Conservation (phyloP, 2,329 filamentous ascomycete genomes). For the Stromatinia cepivora region DNA sequence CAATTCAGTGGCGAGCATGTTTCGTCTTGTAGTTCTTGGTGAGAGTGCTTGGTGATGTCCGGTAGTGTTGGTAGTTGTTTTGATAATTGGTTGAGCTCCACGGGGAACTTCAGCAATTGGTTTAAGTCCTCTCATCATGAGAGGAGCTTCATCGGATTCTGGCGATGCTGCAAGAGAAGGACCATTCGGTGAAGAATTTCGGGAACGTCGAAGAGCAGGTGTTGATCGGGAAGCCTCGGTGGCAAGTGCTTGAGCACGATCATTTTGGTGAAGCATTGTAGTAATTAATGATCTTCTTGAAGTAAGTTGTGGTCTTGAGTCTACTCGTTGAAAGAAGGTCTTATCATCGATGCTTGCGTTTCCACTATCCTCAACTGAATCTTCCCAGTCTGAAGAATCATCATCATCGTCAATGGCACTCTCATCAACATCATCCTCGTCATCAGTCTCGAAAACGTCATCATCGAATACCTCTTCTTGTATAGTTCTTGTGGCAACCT, state of each 20-base stretch:
- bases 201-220: conserved; percentile 58
- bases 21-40: conserved; percentile 84
- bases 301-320: conserved; percentile 80
- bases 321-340: conserved; percentile 83
- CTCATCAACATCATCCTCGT: conserved; percentile 72
- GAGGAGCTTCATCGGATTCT: conserved; percentile 48
- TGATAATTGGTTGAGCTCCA: conserved; percentile 72
- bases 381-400: conserved; percentile 58
- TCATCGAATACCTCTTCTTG: conserved; percentile 53
- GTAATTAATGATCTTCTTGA: conserved; percentile 88
- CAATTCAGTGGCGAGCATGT: conserved; percentile 94
- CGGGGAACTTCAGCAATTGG: conserved; percentile 52
- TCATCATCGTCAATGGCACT: conserved; percentile 77
- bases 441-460: conserved; percentile 60
- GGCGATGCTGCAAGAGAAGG: conserved; percentile 58
- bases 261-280: conserved; percentile 79
- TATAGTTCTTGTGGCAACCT: conserved; percentile 68
- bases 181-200: conserved; percentile 67
- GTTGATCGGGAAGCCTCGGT: conserved; percentile 57
- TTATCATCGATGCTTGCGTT: conserved; percentile 80
- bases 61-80: conserved; percentile 61
- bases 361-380: conserved; percentile 76
- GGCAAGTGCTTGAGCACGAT: conserved; percentile 68
- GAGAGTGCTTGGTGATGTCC: conserved; percentile 75
- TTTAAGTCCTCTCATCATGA: conserved; percentile 52